A percentile compares a stretch with the other conserved stretches of the same genome.
These are phyloP conservation scores for Leccinum holopus DNA, from an alignment of 1,284 basidiomycete species.

Conservation along the genomic window DNA sequence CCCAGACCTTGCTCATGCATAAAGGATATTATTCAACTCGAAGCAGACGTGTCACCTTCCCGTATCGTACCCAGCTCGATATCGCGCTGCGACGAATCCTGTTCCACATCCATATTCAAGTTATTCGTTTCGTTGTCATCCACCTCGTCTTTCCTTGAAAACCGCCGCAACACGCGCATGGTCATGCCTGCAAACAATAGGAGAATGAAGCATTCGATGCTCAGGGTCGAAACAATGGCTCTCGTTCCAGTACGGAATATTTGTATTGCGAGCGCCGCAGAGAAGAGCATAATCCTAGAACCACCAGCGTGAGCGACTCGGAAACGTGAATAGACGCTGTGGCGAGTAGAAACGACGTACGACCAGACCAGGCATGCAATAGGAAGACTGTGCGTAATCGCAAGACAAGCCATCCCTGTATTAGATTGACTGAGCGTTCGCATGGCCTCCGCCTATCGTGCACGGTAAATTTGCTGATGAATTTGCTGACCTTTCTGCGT, in stretches of 20 bases:
- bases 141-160: neutral
- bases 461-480: no score
- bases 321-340: neutral
- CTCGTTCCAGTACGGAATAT: conserved; percentile 10
- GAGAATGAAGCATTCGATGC: conserved; percentile 13
- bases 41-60: neutral
- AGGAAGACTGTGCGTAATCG: conserved; percentile 20
- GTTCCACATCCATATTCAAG: conserved; percentile 1
- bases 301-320: neutral
- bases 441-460: conserved; percentile 12
- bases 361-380: conserved; percentile 23
- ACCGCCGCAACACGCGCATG: conserved; percentile 5
- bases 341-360: conserved; percentile 5
- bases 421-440: conserved; percentile 6
- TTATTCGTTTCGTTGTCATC: neutral
- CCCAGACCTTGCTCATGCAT: neutral
- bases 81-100: neutral
- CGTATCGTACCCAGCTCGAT: neutral
- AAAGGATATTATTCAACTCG: neutral
- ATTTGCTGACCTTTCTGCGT: no score
- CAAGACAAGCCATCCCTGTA: conserved; percentile 14
- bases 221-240: conserved; percentile 2
- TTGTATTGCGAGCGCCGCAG: conserved; percentile 9
- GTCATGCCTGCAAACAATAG: conserved; percentile 4
- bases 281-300: conserved; percentile 16